Conservation (phyloP, 2,329 filamentous ascomycete genomes). For the Aspergillus sp. region DNA sequence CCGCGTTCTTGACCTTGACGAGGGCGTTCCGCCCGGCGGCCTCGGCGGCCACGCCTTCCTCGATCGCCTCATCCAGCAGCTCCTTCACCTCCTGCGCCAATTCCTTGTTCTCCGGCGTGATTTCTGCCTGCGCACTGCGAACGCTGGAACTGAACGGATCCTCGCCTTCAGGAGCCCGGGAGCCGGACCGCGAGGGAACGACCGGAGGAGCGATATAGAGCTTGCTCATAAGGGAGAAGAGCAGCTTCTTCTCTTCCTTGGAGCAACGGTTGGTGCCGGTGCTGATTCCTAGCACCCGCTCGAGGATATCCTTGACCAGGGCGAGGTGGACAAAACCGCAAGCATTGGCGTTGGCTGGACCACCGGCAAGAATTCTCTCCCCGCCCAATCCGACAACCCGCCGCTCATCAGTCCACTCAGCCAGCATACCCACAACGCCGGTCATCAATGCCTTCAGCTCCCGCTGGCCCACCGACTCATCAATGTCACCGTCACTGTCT, state of each 20-base stretch:
- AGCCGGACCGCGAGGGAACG: constrained; percentile 46
- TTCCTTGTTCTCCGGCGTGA: constrained; percentile 54
- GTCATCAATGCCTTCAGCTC: constrained; percentile 59
- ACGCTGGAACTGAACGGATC: constrained; percentile 58
- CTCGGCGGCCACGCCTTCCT: constrained; percentile 45
- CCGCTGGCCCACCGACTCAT: constrained; percentile 72
- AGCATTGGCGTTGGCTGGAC: constrained; percentile 57
- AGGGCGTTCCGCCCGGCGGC: constrained; percentile 49
- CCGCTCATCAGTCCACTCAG: constrained; percentile 94
- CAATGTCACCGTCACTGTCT: constrained; percentile 71
- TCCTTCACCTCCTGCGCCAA: constrained; percentile 59
- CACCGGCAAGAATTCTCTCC: constrained; percentile 47
- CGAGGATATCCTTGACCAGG: constrained; percentile 75
- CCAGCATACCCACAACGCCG: constrained; percentile 75
- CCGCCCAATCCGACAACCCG: constrained; percentile 67
- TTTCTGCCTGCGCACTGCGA: constrained; percentile 50
- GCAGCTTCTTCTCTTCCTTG: constrained; percentile 80
- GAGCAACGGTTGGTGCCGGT: constrained; percentile 37
- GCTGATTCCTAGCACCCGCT: constrained; percentile 63
- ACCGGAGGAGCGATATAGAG: constrained; percentile 72
- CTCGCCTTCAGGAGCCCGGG: constrained; percentile 58
- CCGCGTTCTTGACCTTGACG: constrained; percentile 49
- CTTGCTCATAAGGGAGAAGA: constrained; percentile 78
- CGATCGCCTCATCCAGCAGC: constrained; percentile 59
- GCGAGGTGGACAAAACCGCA: constrained; percentile 79